Base-by-base conservation (phyloP, 129 eudicot species). In the Arctium minus region DNA sequence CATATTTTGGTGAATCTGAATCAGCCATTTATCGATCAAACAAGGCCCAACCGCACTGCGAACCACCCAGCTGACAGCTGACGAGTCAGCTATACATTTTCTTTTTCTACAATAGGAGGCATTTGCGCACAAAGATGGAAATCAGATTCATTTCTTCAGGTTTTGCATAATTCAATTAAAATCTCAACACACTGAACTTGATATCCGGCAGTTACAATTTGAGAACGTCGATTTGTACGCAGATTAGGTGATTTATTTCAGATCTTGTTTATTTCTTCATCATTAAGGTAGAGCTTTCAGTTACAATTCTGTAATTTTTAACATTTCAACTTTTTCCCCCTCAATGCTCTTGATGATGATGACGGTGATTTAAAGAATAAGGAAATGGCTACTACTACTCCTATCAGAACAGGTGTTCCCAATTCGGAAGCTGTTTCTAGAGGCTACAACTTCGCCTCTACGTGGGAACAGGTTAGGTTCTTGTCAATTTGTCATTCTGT, bases 371-470 rank as follows among this genome's bases (percentile, higher is more conserved):
- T 79, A 12, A 62, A 33, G 35, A 39, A 10, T 42, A 72, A 22
- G 80, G 35, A 48, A 68, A 84, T 80, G 87, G 37, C 80, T 48
- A 29, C 67, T n/a, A 11, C 27, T 35, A 35, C 2, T 3, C 2
- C 83, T 40, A 70, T 72, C n/a, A 75, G 83, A 74, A 33, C 85
- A 2, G 73, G 83, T 76, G 77, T 87, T 75, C 94, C 97, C 29
- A 95, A 76, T 70, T 83, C 98, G 17, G 98, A 90, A 22, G 98
- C 98, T 68, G 81, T 92, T 79, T 91, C 97, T 27, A 91, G 79
- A 82, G 98, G 97, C 75, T 92, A 95, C 87, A 91, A 91, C 80
- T 95, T 95, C 40, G 94, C 94, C 74, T 91, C 96, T 80, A 85
- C 88, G 22, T 95, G 98, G 98, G 98, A 95, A 87, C 98, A 95